Percentiles rank a stretch among this genome's conserved stretches.
phyloP scores from a whole-genome alignment of 1,284 basidiomycete species.

The Sporisorium sorghi region DNA sequence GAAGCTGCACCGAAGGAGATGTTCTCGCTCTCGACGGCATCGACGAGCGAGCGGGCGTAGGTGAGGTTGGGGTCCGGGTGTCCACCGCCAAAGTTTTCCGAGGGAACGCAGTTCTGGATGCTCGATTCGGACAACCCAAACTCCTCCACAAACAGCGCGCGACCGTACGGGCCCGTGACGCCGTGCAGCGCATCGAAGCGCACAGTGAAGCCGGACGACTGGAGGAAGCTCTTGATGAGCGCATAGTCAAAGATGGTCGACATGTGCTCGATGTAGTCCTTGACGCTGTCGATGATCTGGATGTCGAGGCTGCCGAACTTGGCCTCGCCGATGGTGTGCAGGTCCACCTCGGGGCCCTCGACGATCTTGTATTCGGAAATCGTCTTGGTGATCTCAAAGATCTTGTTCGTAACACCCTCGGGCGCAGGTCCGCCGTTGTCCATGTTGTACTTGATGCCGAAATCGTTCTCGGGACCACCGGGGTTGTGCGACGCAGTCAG shows the following conservation, averaged over 20 bases:
- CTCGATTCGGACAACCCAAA: constrained; percentile 84
- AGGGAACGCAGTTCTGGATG: constrained; percentile 89
- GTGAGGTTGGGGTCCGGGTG: constrained; percentile 99
- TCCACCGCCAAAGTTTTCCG: constrained; percentile 94
- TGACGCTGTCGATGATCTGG: constrained; percentile 92
- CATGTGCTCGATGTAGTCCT: constrained; percentile 86
- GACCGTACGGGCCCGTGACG: constrained; percentile 96
- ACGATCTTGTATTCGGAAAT: constrained; percentile 88
- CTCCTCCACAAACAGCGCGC: constrained; percentile 84
- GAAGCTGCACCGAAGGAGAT: constrained; percentile 95
- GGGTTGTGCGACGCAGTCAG: constrained; percentile 99
- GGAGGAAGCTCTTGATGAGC: constrained; percentile 90
- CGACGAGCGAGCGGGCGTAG: constrained; percentile 94
- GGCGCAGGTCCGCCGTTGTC: constrained; percentile 96
- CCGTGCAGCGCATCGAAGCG: constrained; percentile 97
- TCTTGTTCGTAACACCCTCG: constrained; percentile 91
- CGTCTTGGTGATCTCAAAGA: constrained; percentile 88
- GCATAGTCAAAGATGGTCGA: constrained; percentile 93
- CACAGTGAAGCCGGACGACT: constrained; percentile 77
- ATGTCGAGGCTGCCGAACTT: constrained; percentile 78
- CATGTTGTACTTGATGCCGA: constrained; percentile 99
- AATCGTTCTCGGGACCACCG: constrained; percentile 95
- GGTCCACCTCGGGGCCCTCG: constrained; percentile 82
- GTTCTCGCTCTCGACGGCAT: constrained; percentile 85
- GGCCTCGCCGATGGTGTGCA: constrained; percentile 83